Evolutionary conservation across 2,329 filamentous ascomycete species (phyloP).

Genomic region (Fusarium falciforme): DNA sequence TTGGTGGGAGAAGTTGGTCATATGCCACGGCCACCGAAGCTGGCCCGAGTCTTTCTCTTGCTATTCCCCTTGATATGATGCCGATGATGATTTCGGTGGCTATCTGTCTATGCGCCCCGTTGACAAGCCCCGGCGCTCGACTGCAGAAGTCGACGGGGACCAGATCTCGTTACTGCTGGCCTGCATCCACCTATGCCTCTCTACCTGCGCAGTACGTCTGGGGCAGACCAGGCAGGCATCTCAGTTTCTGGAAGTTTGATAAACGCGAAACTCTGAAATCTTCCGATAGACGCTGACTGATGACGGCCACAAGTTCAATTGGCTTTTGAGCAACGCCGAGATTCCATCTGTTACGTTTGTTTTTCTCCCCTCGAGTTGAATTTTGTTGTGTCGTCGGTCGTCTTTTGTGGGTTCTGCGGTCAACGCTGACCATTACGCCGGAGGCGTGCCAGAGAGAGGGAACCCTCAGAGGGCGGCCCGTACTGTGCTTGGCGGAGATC

Average conservation of each 20-base stretch:
- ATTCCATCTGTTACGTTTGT: not conserved
- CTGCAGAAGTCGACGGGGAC: not conserved
- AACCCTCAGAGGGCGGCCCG: conserved; percentile 3
- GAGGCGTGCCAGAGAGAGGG: conserved; percentile 17
- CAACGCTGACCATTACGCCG: conserved; percentile 20
- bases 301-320: not conserved
- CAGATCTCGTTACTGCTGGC: not conserved
- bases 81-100: not conserved
- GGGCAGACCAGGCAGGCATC: not conserved
- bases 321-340: not conserved
- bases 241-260: conserved; percentile 1
- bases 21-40: not conserved
- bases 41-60: not conserved
- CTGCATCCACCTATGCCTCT: not conserved
- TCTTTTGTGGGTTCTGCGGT: not conserved
- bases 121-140: not conserved
- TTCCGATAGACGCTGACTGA: not conserved
- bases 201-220: not conserved
- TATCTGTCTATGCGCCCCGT: not conserved
- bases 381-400: conserved; percentile 14
- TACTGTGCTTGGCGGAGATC: conserved; percentile 30
- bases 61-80: not conserved
- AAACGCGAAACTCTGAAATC: not conserved
- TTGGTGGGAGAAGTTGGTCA: not conserved
- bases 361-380: not conserved